Evolutionary conservation across 2,329 filamentous ascomycete species (phyloP).

Genomic region (Cladosporium oxysporum): DNA sequence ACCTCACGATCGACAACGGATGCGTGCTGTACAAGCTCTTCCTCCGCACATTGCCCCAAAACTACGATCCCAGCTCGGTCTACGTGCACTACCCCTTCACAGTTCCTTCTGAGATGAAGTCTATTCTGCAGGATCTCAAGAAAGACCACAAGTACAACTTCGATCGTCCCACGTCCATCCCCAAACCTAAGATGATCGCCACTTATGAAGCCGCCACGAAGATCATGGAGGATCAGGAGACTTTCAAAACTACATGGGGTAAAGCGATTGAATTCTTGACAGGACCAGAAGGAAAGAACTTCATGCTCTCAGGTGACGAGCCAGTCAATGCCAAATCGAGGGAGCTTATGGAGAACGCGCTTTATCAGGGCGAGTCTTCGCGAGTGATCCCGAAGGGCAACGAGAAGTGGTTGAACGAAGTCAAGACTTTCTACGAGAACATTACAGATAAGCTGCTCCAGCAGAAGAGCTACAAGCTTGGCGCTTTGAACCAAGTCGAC

Average conservation of each 20-base stretch:
- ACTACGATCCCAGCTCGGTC: conserved; percentile 50
- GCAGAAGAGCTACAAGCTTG: conserved; percentile 49
- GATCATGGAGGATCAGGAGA: conserved; percentile 45
- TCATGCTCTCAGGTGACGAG: conserved; percentile 51
- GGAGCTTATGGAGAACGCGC: conserved; percentile 44
- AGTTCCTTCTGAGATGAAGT: conserved; percentile 49
- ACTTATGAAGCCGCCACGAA: conserved; percentile 48
- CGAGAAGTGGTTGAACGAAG: conserved; percentile 48
- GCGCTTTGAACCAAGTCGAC: conserved; percentile 49
- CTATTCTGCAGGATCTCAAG: conserved; percentile 44
- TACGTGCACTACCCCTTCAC: conserved; percentile 55
- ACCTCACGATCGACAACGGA: conserved; percentile 49
- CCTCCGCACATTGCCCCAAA: conserved; percentile 52
- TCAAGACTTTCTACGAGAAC: conserved; percentile 51
- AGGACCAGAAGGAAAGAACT: conserved; percentile 46
- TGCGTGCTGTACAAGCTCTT: conserved; percentile 56
- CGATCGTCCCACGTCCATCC: conserved; percentile 31
- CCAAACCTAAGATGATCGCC: conserved; percentile 45
- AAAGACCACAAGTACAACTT: conserved; percentile 46
- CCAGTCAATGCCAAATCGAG: conserved; percentile 45
- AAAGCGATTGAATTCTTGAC: conserved; percentile 49
- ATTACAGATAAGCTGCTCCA: conserved; percentile 49
- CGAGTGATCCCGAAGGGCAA: conserved; percentile 30
- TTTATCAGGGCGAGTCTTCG: conserved; percentile 42
- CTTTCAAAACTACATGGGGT: conserved; percentile 52